These are phyloP conservation scores for Elaeis guineensis DNA, from an alignment of 176 grass and related monocot species.

Conservation along the genomic window DNA sequence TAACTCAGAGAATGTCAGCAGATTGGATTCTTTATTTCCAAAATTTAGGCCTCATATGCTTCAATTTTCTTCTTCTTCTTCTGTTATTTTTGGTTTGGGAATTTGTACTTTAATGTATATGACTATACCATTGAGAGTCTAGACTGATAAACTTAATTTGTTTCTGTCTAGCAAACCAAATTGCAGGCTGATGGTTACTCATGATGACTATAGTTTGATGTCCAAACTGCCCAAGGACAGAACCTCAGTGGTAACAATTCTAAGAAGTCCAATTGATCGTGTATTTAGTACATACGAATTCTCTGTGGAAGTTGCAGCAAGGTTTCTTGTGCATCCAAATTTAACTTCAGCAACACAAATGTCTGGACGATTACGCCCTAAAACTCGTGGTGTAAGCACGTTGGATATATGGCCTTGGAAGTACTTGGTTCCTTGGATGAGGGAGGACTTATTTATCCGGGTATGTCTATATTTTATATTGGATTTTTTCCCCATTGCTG, in stretches of 20 bases:
- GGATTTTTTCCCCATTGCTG: neutral
- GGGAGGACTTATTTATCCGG: conserved; percentile 79
- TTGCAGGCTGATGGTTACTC: conserved; percentile 83
- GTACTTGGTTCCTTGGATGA: conserved; percentile 98
- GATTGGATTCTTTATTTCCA: too few relatives aligned
- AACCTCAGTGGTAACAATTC: conserved; percentile 90
- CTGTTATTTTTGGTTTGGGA: too few relatives aligned
- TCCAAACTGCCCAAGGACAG: conserved; percentile 75
- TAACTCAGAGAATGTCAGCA: too few relatives aligned
- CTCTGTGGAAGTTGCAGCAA: conserved; percentile 90
- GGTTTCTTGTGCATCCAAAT: conserved; percentile 83
- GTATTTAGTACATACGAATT: conserved; percentile 97
- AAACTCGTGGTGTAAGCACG: conserved; percentile 64
- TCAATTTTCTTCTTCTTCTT: too few relatives aligned
- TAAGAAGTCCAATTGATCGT: conserved; percentile 82
- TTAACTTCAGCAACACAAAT: conserved; percentile 72
- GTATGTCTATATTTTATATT: conserved; percentile 27
- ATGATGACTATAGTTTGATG: conserved; percentile 97
- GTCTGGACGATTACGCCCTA: conserved; percentile 39
- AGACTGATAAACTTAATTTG: conserved; percentile 14
- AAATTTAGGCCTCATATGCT: too few relatives aligned
- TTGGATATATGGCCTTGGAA: conserved; percentile 99
- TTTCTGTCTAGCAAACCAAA: conserved; percentile 65
- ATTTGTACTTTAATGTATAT: too few relatives aligned
- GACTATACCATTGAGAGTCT: neutral